phyloP scores from a whole-genome alignment of 1,284 basidiomycete genomes.

The Microbotryum intermedium region DNA sequence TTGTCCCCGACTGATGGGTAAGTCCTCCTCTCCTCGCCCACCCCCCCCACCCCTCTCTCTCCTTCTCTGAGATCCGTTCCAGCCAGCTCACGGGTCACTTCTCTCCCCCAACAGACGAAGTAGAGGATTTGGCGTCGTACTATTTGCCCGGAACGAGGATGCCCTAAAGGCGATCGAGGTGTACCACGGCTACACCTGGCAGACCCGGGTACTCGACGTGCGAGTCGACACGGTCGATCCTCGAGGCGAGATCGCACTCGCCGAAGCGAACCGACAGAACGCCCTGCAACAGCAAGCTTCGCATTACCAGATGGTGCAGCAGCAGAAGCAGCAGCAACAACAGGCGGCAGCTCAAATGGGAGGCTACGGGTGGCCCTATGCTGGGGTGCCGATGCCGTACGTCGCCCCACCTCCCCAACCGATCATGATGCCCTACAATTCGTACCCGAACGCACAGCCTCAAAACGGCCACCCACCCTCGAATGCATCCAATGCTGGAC shows the following conservation, averaged over 20 bases:
- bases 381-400: too few relatives aligned
- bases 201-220: constrained; percentile 35
- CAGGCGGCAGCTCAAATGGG: too few relatives aligned
- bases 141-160: constrained; percentile 39
- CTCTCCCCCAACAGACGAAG: constrained; percentile 37
- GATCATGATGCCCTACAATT: too few relatives aligned
- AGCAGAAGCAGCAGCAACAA: too few relatives aligned
- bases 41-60: constrained; percentile 2
- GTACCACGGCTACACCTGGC: constrained; percentile 40
- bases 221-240: constrained; percentile 35
- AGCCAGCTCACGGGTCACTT: background rate
- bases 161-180: constrained; percentile 39
- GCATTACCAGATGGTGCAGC: too few relatives aligned
- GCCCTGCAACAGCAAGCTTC: constrained; percentile 6
- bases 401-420: too few relatives aligned
- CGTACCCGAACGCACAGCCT: too few relatives aligned
- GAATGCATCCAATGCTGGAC: too few relatives aligned
- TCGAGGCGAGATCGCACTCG: constrained; percentile 32
- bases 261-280: constrained; percentile 31
- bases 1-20: constrained; percentile 37
- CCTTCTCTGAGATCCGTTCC: background rate
- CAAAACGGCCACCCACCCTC: too few relatives aligned
- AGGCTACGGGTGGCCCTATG: background rate
- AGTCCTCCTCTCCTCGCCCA: background rate
- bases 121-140: constrained; percentile 43